Conservation (phyloP, 1,139 yeast species). For the Candida freyschussii region DNA sequence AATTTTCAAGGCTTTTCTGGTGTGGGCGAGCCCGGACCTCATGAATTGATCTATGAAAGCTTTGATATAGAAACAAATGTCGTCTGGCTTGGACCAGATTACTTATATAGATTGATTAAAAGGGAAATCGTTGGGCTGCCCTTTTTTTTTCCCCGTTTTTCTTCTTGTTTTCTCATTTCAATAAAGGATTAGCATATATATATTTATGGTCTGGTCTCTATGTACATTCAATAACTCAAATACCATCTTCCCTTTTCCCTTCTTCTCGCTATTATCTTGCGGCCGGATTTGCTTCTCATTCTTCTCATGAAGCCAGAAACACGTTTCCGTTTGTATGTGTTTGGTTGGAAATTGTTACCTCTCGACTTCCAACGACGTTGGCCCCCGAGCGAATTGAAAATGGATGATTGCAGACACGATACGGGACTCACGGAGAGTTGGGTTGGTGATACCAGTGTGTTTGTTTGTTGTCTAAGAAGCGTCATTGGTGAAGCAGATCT, state of each 20-base stretch:
- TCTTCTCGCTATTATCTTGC: constrained; percentile 74
- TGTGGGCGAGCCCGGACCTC: no score
- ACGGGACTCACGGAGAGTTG: constrained; percentile 15
- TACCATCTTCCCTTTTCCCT: constrained; percentile 93
- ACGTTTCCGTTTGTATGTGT: constrained; percentile 85
- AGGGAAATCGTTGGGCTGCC: background rate
- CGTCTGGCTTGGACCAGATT: no score
- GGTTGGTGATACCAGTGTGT: constrained; percentile 6
- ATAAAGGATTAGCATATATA: background rate
- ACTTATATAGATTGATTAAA: no score
- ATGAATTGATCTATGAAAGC: no score
- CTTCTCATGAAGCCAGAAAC: constrained; percentile 90
- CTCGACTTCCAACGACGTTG: constrained; percentile 76
- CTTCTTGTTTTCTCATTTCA: background rate
- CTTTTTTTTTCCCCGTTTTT: background rate
- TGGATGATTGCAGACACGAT: constrained; percentile 6
- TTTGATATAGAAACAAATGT: no score
- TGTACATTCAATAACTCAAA: constrained; percentile 55
- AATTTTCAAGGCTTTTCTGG: no score
- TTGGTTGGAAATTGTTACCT: constrained; percentile 95
- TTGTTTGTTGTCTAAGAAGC: constrained; percentile 11
- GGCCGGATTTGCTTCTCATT: constrained; percentile 70
- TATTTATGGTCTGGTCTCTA: no score
- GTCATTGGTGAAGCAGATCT: constrained; percentile 23
- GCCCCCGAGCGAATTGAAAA: constrained; percentile 32